Conservation (phyloP, 495 filamentous ascomycete genomes). For the Staphylotrichum longicolle region DNA sequence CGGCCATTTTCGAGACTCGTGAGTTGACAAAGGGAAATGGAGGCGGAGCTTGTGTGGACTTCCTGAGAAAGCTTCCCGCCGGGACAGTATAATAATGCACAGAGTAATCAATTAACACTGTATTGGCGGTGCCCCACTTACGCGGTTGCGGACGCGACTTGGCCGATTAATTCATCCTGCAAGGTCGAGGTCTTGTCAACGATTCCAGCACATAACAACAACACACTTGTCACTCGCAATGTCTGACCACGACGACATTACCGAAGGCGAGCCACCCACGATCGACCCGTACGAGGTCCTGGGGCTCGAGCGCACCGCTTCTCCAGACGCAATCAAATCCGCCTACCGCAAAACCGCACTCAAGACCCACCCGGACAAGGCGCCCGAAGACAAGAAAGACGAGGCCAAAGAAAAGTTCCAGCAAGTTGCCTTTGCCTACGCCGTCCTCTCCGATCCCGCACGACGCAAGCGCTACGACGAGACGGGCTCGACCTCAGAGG, state of each 20-base stretch:
- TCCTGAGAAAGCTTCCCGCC: too few species aligned
- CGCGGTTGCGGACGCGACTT: too few species aligned
- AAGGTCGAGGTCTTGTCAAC: too few species aligned
- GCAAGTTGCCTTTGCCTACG: conserved; percentile 87
- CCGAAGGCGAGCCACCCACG: conserved; percentile 41
- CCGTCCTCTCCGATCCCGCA: conserved; percentile 75
- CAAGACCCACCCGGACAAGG: conserved; percentile 91
- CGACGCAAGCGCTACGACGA: conserved; percentile 81
- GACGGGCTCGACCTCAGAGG: conserved; percentile 83
- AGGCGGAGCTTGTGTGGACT: background rate
- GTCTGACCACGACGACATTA: conserved; percentile 40
- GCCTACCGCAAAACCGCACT: conserved; percentile 87
- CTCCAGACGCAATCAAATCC: conserved; percentile 71
- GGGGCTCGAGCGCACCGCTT: conserved; percentile 59
- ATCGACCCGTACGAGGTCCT: conserved; percentile 88
- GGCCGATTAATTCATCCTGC: too few species aligned
- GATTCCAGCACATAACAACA: background rate
- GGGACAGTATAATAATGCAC: too few species aligned
- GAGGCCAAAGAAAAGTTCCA: conserved; percentile 80
- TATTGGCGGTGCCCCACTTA: too few species aligned
- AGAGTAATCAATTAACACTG: too few species aligned
- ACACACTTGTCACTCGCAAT: conserved; percentile 26
- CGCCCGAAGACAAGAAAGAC: conserved; percentile 57
- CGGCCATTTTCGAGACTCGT: conserved; percentile 12
- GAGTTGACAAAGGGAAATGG: too few species aligned